Conservation (phyloP, 805 yeast species). For the Nakazawaea siamensis region DNA sequence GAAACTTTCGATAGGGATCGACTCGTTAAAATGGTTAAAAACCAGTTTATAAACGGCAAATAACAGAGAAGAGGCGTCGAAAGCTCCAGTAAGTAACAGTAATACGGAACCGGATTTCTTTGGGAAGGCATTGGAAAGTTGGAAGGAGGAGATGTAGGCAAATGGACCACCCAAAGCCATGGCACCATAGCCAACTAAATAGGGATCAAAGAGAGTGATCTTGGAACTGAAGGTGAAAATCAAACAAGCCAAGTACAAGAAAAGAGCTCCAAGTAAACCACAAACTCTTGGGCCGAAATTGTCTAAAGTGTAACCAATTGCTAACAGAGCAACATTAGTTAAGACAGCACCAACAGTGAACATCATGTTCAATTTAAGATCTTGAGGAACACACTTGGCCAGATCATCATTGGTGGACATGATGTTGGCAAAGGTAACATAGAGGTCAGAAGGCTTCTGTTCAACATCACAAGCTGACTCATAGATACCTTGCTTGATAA, state of each 20-base stretch:
- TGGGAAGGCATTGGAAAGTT: conserved; percentile 50
- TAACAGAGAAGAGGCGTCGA: conserved; percentile 50
- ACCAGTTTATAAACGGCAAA: conserved; percentile 38
- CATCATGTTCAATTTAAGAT: conserved; percentile 48
- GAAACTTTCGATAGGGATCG: conserved; percentile 33
- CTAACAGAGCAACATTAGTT: conserved; percentile 45
- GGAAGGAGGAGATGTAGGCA: conserved; percentile 47
- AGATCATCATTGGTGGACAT: conserved; percentile 10
- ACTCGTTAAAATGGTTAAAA: conserved; percentile 23
- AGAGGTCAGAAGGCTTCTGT: conserved; percentile 9
- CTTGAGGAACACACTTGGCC: conserved; percentile 43
- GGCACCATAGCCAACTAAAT: conserved; percentile 39
- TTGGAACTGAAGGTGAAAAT: conserved; percentile 32
- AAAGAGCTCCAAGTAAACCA: conserved; percentile 42
- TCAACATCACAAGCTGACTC: conserved; percentile 28
- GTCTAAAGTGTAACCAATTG: conserved; percentile 42
- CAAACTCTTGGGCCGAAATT: conserved; percentile 44
- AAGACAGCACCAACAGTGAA: conserved; percentile 50
- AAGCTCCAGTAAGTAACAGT: conserved; percentile 50
- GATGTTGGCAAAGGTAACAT: conserved; percentile 1
- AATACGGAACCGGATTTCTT: conserved; percentile 41
- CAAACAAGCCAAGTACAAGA: conserved; percentile 35
- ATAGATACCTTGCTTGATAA: conserved; percentile 40
- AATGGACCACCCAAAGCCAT: conserved; percentile 56
- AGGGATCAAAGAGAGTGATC: conserved; percentile 35